Percentiles rank a stretch among this genome's conserved stretches.
Evolutionary conservation across 768 basidiomycete species (phyloP).

Genomic region (Naematelia aurantialba): DNA sequence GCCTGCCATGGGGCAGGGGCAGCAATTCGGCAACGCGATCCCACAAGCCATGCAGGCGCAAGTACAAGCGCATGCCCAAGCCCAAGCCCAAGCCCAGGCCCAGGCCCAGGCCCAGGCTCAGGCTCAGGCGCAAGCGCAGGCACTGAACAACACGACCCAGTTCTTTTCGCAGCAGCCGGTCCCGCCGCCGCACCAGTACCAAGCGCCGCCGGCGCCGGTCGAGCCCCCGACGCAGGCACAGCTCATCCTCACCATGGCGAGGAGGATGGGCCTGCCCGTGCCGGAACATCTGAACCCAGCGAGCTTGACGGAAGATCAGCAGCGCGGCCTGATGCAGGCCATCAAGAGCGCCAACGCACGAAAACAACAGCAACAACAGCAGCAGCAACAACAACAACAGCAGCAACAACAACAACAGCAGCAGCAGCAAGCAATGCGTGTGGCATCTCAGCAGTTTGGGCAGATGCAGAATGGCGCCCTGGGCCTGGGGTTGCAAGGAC

Average conservation of each 20-base stretch:
- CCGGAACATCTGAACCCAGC: slow-evolving; percentile 5
- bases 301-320: slow-evolving; percentile 3
- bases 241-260: background rate
- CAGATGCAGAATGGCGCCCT: background rate
- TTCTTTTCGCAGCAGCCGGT: background rate
- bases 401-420: slow-evolving; percentile 17
- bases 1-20: too few relatives aligned
- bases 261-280: background rate
- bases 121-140: slow-evolving; percentile 9
- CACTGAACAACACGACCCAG: slow-evolving; percentile 5
- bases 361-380: slow-evolving; percentile 4
- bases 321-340: background rate
- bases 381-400: slow-evolving; percentile 11
- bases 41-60: slow-evolving; percentile 10
- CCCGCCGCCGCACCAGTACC: background rate
- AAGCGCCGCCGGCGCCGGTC: background rate
- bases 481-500: background rate
- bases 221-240: background rate
- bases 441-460: background rate
- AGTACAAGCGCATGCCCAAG: slow-evolving; percentile 10
- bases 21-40: background rate
- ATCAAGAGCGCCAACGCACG: slow-evolving; percentile 2
- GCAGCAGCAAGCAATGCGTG: slow-evolving; percentile 7
- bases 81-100: slow-evolving; percentile 1
- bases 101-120: too few relatives aligned